Evolutionary conservation across 1,139 yeast genomes (phyloP).

Genomic region (Pichiaceae sp.): DNA sequence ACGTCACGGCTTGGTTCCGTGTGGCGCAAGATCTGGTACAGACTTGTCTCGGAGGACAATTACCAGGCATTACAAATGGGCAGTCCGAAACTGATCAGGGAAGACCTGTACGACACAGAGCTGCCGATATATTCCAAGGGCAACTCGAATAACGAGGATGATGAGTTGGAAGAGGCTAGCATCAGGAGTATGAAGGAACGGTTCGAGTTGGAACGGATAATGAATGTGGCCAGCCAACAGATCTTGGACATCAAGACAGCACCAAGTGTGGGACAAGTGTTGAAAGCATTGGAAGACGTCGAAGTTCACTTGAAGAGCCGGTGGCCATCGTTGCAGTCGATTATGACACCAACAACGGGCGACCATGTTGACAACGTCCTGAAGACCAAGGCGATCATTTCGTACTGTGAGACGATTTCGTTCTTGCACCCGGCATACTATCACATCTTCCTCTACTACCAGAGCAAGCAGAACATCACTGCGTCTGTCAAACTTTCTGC

Average conservation of each 20-base stretch:
- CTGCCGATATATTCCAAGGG: constrained; percentile 24
- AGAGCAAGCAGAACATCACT: constrained; percentile 10
- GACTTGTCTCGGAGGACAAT: constrained; percentile 30
- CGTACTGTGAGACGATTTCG: constrained; percentile 16
- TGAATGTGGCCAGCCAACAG: constrained; percentile 11
- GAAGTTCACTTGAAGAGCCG: constrained; percentile 9
- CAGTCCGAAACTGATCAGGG: constrained; percentile 28
- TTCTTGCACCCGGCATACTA: constrained; percentile 18
- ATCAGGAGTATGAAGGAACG: constrained; percentile 13
- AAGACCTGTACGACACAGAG: constrained; percentile 30
- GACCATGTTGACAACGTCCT: constrained; percentile 12
- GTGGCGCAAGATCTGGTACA: constrained; percentile 48
- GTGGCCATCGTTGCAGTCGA: constrained; percentile 13
- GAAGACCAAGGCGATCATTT: constrained; percentile 14
- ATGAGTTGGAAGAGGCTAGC: constrained; percentile 17
- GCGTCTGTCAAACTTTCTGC: constrained; percentile 14
- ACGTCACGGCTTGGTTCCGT: constrained; percentile 26
- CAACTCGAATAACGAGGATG: constrained; percentile 16
- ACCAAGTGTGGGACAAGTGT: constrained; percentile 11
- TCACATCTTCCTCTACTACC: constrained; percentile 18
- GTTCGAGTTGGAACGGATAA: constrained; percentile 10
- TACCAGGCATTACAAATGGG: constrained; percentile 33
- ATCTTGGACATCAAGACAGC: constrained; percentile 14
- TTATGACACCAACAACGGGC: constrained; percentile 11
- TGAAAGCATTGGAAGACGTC: constrained; percentile 10